phyloP scores from a whole-genome alignment of 1,139 yeast species.

The Pichia sorboxylosa region DNA sequence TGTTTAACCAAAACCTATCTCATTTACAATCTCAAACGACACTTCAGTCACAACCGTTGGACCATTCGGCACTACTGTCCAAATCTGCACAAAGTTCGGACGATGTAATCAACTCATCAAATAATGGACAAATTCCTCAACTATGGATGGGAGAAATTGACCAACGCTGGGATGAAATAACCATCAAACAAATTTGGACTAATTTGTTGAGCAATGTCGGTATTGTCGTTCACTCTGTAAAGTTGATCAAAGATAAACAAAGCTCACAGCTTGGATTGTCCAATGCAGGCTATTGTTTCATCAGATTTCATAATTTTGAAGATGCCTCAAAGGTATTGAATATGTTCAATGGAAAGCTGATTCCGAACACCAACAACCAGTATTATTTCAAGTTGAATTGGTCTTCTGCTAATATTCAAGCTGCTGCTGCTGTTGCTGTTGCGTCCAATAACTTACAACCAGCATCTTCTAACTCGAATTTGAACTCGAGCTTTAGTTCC shows the following conservation, averaged over 20 bases:
- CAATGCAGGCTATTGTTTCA: conserved; percentile 69
- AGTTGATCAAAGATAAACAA: conserved; percentile 26
- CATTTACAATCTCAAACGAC: no score
- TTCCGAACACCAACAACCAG: conserved; percentile 45
- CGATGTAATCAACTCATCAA: no score
- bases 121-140: conserved; percentile 21
- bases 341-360: conserved; percentile 45
- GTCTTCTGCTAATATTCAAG: conserved; percentile 38
- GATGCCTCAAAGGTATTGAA: conserved; percentile 57
- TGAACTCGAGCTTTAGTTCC: no score
- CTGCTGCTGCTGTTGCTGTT: conserved; percentile 14
- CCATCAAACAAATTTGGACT: conserved; percentile 49
- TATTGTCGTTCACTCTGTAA: conserved; percentile 25
- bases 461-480: no score
- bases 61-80: no score
- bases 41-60: no score
- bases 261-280: conserved; percentile 20
- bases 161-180: conserved; percentile 57
- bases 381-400: conserved; percentile 58
- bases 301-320: conserved; percentile 50
- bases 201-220: conserved; percentile 23
- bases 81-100: no score
- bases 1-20: no score
- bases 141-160: conserved; percentile 77
- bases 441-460: no score